These are phyloP conservation scores for Cicer chorassanicum DNA, from an alignment of 306 rosid species.

Conservation along the genomic window DNA sequence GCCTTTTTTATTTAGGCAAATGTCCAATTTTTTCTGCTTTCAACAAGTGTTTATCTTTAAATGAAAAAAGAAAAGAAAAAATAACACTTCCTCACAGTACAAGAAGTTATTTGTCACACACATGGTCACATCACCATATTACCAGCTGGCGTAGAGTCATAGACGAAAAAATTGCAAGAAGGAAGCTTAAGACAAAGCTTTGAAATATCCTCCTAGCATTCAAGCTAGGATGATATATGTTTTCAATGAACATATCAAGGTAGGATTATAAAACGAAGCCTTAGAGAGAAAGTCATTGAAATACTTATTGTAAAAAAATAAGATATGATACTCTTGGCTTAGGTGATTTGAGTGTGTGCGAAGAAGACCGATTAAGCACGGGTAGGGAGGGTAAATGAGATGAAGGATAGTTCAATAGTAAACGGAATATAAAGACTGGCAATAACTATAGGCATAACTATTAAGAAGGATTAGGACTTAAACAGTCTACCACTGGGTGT, in stretches of 20 bases:
- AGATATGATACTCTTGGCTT: slow-evolving; percentile 7
- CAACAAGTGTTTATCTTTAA: slow-evolving; percentile 4
- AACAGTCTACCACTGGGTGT: not conserved
- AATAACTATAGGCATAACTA: not conserved
- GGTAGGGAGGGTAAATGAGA: slow-evolving; percentile 2
- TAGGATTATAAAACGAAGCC: not conserved
- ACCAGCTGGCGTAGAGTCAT: not conserved
- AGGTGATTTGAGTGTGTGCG: not conserved
- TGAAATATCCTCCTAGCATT: slow-evolving; percentile 11
- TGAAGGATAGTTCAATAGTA: not conserved
- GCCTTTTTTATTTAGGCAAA: not conserved
- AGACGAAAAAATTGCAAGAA: not conserved
- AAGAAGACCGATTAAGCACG: not conserved
- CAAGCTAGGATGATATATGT: slow-evolving; percentile 2
- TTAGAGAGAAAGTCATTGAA: not conserved
- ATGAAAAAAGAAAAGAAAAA: not conserved
- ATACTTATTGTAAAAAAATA: not conserved
- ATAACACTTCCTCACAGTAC: not conserved
- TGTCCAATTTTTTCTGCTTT: not conserved
- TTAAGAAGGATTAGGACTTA: not conserved
- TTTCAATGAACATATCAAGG: not conserved
- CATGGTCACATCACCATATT: not conserved
- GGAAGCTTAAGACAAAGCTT: slow-evolving; percentile 19
- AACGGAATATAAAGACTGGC: not conserved
- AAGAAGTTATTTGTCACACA: slow-evolving; percentile 11